These are phyloP conservation scores for Ustilago xerochloae DNA, from an alignment of 1,284 basidiomycete species.

Conservation along the genomic window DNA sequence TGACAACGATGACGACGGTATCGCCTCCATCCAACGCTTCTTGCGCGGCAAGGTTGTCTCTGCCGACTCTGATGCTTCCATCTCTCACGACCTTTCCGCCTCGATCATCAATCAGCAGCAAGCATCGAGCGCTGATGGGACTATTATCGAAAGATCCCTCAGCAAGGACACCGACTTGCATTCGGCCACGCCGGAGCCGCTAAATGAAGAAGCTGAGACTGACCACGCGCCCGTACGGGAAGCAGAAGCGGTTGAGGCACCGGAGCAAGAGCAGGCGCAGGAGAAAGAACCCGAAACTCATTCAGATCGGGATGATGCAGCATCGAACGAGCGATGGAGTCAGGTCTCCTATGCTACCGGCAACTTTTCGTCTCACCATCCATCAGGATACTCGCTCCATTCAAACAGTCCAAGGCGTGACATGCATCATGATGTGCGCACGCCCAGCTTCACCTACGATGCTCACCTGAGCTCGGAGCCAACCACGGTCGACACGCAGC, in stretches of 20 bases:
- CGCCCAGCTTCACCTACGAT: constrained; percentile 26
- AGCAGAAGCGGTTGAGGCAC: not conserved
- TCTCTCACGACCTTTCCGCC: not conserved
- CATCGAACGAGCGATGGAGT: constrained; percentile 24
- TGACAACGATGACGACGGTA: constrained; percentile 27
- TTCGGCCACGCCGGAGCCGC: not conserved
- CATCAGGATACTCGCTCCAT: constrained; percentile 12
- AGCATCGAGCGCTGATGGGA: constrained; percentile 20
- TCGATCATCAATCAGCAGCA: constrained; percentile 1
- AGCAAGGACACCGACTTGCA: constrained; percentile 18
- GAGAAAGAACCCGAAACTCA: too few relatives aligned
- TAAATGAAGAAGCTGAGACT: not conserved
- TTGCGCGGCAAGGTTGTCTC: constrained; percentile 34
- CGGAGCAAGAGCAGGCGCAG: not conserved
- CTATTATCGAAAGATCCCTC: constrained; percentile 24
- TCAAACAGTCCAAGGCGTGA: constrained; percentile 15
- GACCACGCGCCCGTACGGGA: not conserved
- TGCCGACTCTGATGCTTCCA: constrained; percentile 18
- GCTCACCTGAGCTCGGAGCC: constrained; percentile 25
- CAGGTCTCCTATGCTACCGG: constrained; percentile 18
- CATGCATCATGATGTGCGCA: constrained; percentile 13
- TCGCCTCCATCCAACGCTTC: constrained; percentile 40
- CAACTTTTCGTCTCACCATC: constrained; percentile 8
- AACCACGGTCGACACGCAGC: constrained; percentile 32
- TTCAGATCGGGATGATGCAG: not conserved